Percentiles rank a stretch among this genome's conserved stretches.
Conservation (phyloP, 75 land plant genomes). For the Pinus albicaulis region DNA sequence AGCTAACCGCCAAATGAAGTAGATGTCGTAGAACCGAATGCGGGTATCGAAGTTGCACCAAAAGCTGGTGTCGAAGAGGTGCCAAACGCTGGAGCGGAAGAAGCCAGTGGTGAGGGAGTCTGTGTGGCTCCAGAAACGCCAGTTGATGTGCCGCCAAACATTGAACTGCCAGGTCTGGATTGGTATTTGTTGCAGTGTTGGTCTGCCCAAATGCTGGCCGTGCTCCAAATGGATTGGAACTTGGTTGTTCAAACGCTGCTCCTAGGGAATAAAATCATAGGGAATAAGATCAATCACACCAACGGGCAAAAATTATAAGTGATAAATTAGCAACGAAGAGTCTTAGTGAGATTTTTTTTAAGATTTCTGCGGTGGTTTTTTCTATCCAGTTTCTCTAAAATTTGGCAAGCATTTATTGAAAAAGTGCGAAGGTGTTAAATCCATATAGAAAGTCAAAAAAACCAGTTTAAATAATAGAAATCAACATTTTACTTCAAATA, state of each 20-base stretch:
- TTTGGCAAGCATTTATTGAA: no score
- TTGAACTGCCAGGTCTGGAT: conserved; percentile 73
- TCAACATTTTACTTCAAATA: no score
- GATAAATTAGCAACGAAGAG: no score
- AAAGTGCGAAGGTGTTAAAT: no score
- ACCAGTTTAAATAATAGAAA: no score
- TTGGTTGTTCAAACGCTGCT: conserved; percentile 83
- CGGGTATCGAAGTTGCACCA: conserved; percentile 53
- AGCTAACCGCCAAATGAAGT: conserved; percentile 35
- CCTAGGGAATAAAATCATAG: background rate
- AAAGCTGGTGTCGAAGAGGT: conserved; percentile 59
- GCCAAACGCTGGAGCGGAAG: conserved; percentile 58
- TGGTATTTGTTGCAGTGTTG: conserved; percentile 43
- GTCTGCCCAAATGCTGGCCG: conserved; percentile 62
- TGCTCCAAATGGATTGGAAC: conserved; percentile 69
- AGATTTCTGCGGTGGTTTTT: no score
- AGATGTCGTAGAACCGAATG: conserved; percentile 46
- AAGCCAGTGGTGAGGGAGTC: conserved; percentile 43
- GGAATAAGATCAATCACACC: background rate
- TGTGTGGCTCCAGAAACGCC: conserved; percentile 85
- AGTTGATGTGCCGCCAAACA: conserved; percentile 86
- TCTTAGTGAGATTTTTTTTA: no score
- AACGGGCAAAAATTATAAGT: no score
- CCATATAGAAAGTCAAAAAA: no score
- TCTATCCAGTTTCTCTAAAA: no score